Evolutionary conservation across 768 basidiomycete species (phyloP), one percentile per base, ranked within the genome.

Genomic region (Calocybe cyanea): DNA sequence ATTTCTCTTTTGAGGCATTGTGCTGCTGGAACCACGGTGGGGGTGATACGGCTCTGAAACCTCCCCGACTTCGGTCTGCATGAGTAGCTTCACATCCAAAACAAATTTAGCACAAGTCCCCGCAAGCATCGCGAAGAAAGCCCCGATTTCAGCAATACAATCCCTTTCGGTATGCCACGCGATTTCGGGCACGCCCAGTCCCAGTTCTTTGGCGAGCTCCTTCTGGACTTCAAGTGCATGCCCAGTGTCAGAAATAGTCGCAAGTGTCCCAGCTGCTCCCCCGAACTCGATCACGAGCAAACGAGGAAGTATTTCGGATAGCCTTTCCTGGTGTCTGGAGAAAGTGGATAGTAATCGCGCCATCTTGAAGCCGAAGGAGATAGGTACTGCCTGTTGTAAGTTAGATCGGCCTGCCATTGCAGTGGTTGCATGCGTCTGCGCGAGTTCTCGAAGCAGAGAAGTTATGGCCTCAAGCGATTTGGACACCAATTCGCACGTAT

Each of bases 1-100:
- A 43, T 75, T 75, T n/a, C 73, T 65, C 42, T 75, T 75, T 49
- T 75, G 73, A 15, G 71, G 73, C 73, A 75, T 75, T 13, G 73
- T 74, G 49, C 68, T 71, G 48, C 72, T 75, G 7, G 70, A 73
- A 0, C 72, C 72, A 15, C 71, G 68, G 37, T 74, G 65, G 9
- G 64, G 55, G 24, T 69, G 59, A 40, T 66, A 75, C 2, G 72
- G 72, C 48, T 75, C 72, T 3, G 69, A 70, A 19, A 73, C 57
- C 38, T 75, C 73, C 3, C 52, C 70, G 1, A 75, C 66, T 52
- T 75, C 73, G 0, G 71, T 73, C 52, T 75, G 73, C 70, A 69
- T 74, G 20, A 74, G 57, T 18, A 75, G 59, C 48, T 75, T 73
- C 19, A 71, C 58, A 47, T 75, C 72, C 19, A 64, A 54, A 4